A percentile compares a stretch with the other conserved stretches of the same genome.
Conservation (phyloP, 176 grass and related monocot species). For the Rhynchospora breviuscula region DNA sequence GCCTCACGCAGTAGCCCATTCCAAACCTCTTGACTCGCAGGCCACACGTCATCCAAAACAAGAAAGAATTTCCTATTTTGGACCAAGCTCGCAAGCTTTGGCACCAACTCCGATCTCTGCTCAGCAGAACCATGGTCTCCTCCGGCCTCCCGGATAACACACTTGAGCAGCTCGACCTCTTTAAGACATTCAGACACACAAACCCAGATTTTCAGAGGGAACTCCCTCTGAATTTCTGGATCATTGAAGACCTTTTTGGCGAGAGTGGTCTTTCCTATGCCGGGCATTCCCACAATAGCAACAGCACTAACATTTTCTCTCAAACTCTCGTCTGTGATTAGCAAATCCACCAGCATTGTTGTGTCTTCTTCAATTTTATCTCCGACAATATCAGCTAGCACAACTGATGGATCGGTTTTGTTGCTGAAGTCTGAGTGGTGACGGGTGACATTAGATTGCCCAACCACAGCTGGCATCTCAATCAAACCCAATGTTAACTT, state of each 20-base stretch:
- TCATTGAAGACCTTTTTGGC: too few relatives aligned
- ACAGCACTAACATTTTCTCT: too few relatives aligned
- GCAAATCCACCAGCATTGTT: background rate
- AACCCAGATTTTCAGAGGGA: too few relatives aligned
- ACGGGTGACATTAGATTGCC: background rate
- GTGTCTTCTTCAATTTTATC: slow-evolving; percentile 24
- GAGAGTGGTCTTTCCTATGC: too few relatives aligned
- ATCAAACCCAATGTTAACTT: background rate
- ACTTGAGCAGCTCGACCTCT: background rate
- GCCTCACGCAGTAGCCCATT: background rate
- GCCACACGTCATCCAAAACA: slow-evolving; percentile 43
- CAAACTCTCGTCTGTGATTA: background rate
- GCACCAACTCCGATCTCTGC: background rate
- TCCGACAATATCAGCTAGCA: slow-evolving; percentile 9
- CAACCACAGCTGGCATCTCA: background rate
- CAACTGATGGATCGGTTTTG: too few relatives aligned
- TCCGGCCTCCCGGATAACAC: background rate
- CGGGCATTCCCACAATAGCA: too few relatives aligned
- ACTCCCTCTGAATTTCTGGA: too few relatives aligned
- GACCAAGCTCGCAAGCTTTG: background rate
- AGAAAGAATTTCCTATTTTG: slow-evolving; percentile 19
- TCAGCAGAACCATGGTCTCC: background rate
- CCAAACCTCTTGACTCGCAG: slow-evolving; percentile 1
- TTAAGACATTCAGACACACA: too few relatives aligned
- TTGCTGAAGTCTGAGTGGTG: too few relatives aligned